Base-by-base conservation (phyloP, 805 yeast species). In the Vanderwaltozyma yarrowii region DNA sequence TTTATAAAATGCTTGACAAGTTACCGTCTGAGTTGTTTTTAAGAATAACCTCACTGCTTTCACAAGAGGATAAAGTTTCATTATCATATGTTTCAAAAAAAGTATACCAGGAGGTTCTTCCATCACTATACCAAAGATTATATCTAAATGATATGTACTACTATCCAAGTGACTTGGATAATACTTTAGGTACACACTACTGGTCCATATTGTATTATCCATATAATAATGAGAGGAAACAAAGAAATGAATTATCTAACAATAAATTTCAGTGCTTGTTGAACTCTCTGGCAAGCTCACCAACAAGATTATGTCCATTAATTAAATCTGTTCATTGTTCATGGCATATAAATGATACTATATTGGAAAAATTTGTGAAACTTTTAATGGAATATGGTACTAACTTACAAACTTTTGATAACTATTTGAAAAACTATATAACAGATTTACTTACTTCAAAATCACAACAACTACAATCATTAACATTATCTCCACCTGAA, bases 171-270 rank as follows among this genome's bases (percentile, higher is more conserved):
- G 58, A 56, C 31, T 36, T 41, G 7, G 55, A 56, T 25, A 43
- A 45, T 6, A 29, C 43, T 9, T 33, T 55, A 18, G 60, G 56
- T 12, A 50, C 54, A 4, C 40, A 45, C 18, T 18, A 32, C 13
- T 58, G 62, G 62, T 53, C 60, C 4, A 48, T 50, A 1, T 37
- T 58, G 12, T 32, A 41, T n/a, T 49, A 45, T 25, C 30, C 45
- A 11, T 37, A 35, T 19, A 7, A 34, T 10, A 27, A 38, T 6
- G 33, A 29, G 11, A 18, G 11, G 18, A 35, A 32, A 18, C 11
- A 11, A 21, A 40, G 14, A 16, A 31, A 15, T 16, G 17, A 23
- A 3, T 6, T 40, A 9, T 47, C 51, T 3, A 41, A 33, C 16
- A 17, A 19, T 12, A 54, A 53, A 33, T 47, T 56, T 13, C 21